phyloP scores from a whole-genome alignment of 305 asterid genomes.

The Rubia occidens region DNA sequence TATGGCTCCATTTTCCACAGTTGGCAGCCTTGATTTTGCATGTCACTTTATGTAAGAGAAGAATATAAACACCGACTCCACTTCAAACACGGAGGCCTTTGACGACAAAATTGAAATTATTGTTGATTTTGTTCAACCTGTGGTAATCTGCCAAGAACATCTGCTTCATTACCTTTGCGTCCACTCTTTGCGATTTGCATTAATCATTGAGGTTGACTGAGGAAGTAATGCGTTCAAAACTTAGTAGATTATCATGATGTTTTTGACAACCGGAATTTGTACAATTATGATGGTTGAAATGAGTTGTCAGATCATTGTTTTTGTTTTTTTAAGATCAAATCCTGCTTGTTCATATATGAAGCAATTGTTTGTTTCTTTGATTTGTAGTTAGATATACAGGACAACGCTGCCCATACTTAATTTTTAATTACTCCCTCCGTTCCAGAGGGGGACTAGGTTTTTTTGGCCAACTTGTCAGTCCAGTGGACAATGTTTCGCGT shows the following conservation, averaged over 20 bases:
- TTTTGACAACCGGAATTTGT: not conserved
- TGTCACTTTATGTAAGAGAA: not conserved
- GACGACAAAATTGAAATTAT: no score
- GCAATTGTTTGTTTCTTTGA: no score
- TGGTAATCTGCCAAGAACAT: not conserved
- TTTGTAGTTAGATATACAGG: no score
- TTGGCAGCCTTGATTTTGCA: slow-evolving; percentile 10
- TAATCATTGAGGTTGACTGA: no score
- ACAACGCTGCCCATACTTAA: no score
- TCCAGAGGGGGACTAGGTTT: no score
- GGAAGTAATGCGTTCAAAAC: not conserved
- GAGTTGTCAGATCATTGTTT: no score
- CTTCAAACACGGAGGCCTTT: not conserved
- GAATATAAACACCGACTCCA: not conserved
- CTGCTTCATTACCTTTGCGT: not conserved
- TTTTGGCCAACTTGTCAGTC: no score
- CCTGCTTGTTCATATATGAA: not conserved
- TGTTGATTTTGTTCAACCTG: not conserved
- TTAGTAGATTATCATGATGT: not conserved
- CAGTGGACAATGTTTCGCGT: no score
- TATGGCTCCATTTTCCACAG: slow-evolving; percentile 15
- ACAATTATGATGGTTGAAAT: no score
- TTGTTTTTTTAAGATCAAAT: no score
- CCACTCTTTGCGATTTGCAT: not conserved
- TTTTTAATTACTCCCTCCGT: no score